A percentile compares a stretch with the other conserved stretches of the same genome.
Evolutionary conservation across 441 rosid genomes (phyloP).

Genomic region (Lepidium campestre): DNA sequence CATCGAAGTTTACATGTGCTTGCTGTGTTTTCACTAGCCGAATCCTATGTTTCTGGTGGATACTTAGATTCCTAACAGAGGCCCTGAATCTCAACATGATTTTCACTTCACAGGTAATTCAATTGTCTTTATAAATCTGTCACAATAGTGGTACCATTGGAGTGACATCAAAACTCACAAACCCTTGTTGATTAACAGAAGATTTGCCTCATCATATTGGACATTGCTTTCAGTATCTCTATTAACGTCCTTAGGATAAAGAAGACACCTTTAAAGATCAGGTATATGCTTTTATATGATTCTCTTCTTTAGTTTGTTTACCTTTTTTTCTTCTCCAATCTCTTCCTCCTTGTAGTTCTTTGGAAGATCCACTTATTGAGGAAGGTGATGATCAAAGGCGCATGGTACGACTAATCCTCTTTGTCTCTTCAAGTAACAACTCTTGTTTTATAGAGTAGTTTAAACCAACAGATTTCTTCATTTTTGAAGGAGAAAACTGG

Average conservation of each 20-base stretch:
- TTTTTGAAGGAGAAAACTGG: conserved; percentile 37
- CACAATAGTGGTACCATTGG: not conserved
- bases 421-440: not conserved
- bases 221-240: conserved; percentile 53
- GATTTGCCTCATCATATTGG: conserved; percentile 48
- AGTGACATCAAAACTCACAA: not conserved
- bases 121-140: not conserved
- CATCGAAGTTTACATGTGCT: conserved; percentile 34
- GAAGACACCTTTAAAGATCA: conserved; percentile 30
- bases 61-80: conserved; percentile 43
- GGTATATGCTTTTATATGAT: conserved; percentile 33
- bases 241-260: conserved; percentile 52
- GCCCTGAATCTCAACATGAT: conserved; percentile 41
- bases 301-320: not conserved
- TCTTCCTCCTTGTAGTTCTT: conserved; percentile 38
- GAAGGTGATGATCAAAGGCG: conserved; percentile 32
- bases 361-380: conserved; percentile 66
- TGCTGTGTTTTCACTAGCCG: conserved; percentile 35
- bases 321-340: not conserved
- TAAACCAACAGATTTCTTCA: not conserved
- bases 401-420: conserved; percentile 37
- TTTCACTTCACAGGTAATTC: conserved; percentile 47
- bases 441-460: not conserved
- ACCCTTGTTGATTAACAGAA: conserved; percentile 25
- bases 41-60: conserved; percentile 74